Percentiles rank a stretch among this genome's conserved stretches.
phyloP scores from a whole-genome alignment of 306 rosid genomes.

The Geum urbanum region DNA sequence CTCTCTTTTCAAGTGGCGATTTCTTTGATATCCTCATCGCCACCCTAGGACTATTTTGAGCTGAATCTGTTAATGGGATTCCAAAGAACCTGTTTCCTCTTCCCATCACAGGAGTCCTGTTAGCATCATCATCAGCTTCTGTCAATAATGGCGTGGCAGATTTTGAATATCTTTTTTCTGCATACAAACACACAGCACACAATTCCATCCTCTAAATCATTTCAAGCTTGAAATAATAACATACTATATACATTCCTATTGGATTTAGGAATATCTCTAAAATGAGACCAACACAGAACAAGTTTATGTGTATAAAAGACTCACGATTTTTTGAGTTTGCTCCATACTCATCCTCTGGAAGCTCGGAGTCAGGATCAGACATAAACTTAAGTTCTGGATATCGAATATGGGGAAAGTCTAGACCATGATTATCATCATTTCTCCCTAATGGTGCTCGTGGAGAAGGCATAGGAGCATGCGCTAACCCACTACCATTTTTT shows the following conservation, averaged over 20 bases:
- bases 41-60: conserved; percentile 59
- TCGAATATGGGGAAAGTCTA: conserved; percentile 46
- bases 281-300: not conserved
- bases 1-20: conserved; percentile 50
- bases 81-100: conserved; percentile 73
- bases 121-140: conserved; percentile 49
- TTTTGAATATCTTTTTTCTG: conserved; percentile 56
- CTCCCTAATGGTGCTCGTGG: conserved; percentile 47
- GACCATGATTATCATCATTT: conserved; percentile 27
- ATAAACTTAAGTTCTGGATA: conserved; percentile 39
- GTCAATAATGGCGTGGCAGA: conserved; percentile 41
- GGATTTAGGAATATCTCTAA: not conserved
- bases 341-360: conserved; percentile 36
- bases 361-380: conserved; percentile 33
- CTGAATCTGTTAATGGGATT: conserved; percentile 66
- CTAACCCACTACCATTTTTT: conserved; percentile 18
- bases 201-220: conserved; percentile 5
- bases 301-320: not conserved
- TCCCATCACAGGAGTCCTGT: conserved; percentile 43
- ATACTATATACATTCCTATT: too few species aligned
- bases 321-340: conserved; percentile 21
- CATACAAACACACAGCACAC: not conserved
- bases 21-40: conserved; percentile 44
- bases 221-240: not conserved
- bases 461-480: conserved; percentile 60